These are phyloP conservation scores for Fusarium buxicola DNA, from an alignment of 2,329 filamentous ascomycete species.

Conservation along the genomic window DNA sequence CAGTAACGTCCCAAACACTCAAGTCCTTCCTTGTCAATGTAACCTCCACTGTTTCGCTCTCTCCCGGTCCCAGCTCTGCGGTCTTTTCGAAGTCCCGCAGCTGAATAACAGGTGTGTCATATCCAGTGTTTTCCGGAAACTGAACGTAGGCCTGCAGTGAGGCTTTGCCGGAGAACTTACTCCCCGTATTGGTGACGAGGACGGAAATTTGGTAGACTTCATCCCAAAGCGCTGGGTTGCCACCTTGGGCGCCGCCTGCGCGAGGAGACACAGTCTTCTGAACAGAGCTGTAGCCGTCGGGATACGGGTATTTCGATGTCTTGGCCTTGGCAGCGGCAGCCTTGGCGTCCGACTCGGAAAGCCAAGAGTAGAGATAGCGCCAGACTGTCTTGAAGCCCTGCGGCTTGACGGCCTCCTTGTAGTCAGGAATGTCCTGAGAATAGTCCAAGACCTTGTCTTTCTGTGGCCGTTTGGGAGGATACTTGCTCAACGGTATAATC, in stretches of 20 bases:
- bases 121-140: conserved; percentile 51
- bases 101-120: conserved; percentile 75
- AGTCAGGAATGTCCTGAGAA: conserved; percentile 62
- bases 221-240: conserved; percentile 74
- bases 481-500: conserved; percentile 56
- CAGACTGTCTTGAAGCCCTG: conserved; percentile 67
- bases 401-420: conserved; percentile 69
- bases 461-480: conserved; percentile 50
- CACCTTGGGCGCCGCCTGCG: conserved; percentile 77
- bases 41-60: conserved; percentile 66
- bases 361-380: conserved; percentile 78
- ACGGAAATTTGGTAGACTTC: conserved; percentile 57
- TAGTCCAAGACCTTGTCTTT: conserved; percentile 59
- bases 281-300: conserved; percentile 70
- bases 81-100: conserved; percentile 81
- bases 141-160: conserved; percentile 61
- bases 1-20: conserved; percentile 76
- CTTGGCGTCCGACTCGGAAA: conserved; percentile 56
- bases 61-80: conserved; percentile 61
- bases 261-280: conserved; percentile 56
- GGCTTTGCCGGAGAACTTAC: conserved; percentile 55
- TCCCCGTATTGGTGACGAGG: conserved; percentile 66
- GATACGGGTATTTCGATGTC: conserved; percentile 67
- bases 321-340: conserved; percentile 54
- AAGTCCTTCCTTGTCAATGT: conserved; percentile 74